Evolutionary conservation across 148 eudicot species (phyloP).

Genomic region (Persicaria tinctoria): DNA sequence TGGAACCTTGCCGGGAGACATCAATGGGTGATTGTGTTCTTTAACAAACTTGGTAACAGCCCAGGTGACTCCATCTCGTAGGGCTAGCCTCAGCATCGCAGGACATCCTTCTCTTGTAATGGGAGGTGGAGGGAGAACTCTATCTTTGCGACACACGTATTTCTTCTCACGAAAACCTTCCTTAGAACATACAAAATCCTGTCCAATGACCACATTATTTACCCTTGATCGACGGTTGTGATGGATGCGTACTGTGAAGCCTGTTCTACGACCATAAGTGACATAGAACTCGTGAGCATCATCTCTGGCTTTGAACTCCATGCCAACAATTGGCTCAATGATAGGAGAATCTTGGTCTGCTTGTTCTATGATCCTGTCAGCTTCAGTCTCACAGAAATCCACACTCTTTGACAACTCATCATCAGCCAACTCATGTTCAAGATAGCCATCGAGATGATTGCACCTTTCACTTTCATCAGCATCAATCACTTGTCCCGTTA

Average conservation of each 20-base stretch:
- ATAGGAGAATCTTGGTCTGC: background rate
- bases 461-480: conserved; percentile 4
- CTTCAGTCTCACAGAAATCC: background rate
- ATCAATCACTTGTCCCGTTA: conserved; percentile 3
- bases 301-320: conserved; percentile 29
- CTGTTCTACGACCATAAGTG: conserved; percentile 26
- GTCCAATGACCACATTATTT: conserved; percentile 30
- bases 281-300: conserved; percentile 26
- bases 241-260: conserved; percentile 22
- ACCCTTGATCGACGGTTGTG: conserved; percentile 13
- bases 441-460: background rate
- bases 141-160: conserved; percentile 1
- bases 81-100: conserved; percentile 27
- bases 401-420: background rate
- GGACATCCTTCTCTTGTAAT: conserved; percentile 29
- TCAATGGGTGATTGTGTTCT: conserved; percentile 32
- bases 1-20: conserved; percentile 28
- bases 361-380: background rate
- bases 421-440: background rate
- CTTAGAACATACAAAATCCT: conserved; percentile 24
- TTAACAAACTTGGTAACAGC: conserved; percentile 25
- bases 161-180: conserved; percentile 11
- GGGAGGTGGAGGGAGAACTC: conserved; percentile 31
- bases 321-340: conserved; percentile 22
- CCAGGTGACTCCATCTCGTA: conserved; percentile 29